These are phyloP conservation scores for Calonectria henricotiae DNA, from an alignment of 2,329 filamentous ascomycete genomes.

Conservation along the genomic window DNA sequence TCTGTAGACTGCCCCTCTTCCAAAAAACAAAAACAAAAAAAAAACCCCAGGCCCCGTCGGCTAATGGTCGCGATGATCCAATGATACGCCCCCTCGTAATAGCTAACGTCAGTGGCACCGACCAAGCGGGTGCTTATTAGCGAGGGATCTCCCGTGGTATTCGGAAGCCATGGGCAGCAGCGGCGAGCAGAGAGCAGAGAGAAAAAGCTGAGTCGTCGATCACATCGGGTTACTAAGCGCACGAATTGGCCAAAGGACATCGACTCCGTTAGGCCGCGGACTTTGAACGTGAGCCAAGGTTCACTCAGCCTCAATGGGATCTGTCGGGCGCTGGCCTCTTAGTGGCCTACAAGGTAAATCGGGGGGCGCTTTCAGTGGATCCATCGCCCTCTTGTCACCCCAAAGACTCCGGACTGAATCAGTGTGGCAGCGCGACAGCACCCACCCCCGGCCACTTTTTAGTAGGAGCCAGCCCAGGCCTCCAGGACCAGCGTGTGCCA, in stretches of 20 bases:
- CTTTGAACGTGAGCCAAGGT: constrained; percentile 8
- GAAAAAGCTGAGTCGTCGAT: background rate
- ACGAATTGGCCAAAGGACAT: background rate
- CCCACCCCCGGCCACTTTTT: constrained; percentile 14
- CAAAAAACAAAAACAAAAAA: too few relatives aligned
- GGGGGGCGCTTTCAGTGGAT: constrained; percentile 1
- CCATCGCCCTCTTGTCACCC: background rate
- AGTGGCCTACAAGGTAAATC: background rate
- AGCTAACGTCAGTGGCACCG: constrained; percentile 1
- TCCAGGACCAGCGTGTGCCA: background rate
- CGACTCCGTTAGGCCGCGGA: constrained; percentile 6
- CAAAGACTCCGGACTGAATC: constrained; percentile 8
- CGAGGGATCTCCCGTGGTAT: constrained; percentile 15
- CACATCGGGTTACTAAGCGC: constrained; percentile 16
- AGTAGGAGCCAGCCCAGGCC: constrained; percentile 2
- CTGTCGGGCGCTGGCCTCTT: constrained; percentile 4
- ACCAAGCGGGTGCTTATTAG: constrained; percentile 11
- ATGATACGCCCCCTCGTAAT: background rate
- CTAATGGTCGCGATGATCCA: constrained; percentile 10
- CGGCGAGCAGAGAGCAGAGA: background rate
- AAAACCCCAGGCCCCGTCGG: background rate
- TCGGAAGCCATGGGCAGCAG: constrained; percentile 3
- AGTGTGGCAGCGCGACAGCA: background rate
- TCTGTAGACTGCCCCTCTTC: background rate
- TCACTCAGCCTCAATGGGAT: constrained; percentile 19